phyloP scores from a whole-genome alignment of 176 grass and related monocot genomes.

The Hordeum marinum region DNA sequence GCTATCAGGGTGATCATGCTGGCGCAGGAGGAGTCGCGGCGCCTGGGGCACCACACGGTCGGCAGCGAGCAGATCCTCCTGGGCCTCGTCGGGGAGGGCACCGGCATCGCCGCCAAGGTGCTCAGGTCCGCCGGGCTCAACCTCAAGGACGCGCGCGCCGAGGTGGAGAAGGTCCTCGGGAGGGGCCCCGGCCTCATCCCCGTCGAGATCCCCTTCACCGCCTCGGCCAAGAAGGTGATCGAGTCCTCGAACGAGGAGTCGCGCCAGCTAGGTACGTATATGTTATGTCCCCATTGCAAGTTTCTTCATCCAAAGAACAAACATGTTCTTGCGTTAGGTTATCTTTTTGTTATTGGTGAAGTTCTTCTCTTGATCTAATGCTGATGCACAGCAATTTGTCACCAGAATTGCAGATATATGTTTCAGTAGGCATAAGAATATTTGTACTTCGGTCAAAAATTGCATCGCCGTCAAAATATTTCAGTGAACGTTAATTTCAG shows the following conservation, averaged over 20 bases:
- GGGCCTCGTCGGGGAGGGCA: conserved; percentile 77
- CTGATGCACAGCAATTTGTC: background rate
- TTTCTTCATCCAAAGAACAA: background rate
- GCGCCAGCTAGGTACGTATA: conserved; percentile 71
- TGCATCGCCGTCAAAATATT: background rate
- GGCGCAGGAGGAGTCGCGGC: conserved; percentile 85
- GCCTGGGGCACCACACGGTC: conserved; percentile 70
- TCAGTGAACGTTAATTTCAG: background rate
- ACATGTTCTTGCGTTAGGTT: background rate
- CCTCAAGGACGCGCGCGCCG: conserved; percentile 81
- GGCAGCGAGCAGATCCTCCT: conserved; percentile 89
- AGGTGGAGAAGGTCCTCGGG: conserved; percentile 96
- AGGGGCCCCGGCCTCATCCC: conserved; percentile 66
- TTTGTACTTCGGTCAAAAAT: background rate
- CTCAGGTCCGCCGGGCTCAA: conserved; percentile 92
- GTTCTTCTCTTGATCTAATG: background rate
- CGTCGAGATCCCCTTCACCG: conserved; percentile 85
- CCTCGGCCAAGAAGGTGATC: conserved; percentile 58
- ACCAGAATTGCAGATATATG: too few species aligned
- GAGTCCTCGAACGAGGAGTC: conserved; percentile 79
- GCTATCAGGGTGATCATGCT: conserved; percentile 95
- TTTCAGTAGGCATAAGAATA: too few species aligned
- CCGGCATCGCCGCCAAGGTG: conserved; percentile 83
- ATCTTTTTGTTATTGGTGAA: background rate
- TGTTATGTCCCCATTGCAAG: background rate